Evolutionary conservation across 2,329 filamentous ascomycete species (phyloP), one percentile per base, ranked within the genome.

Genomic region (Colletotrichum filicis): DNA sequence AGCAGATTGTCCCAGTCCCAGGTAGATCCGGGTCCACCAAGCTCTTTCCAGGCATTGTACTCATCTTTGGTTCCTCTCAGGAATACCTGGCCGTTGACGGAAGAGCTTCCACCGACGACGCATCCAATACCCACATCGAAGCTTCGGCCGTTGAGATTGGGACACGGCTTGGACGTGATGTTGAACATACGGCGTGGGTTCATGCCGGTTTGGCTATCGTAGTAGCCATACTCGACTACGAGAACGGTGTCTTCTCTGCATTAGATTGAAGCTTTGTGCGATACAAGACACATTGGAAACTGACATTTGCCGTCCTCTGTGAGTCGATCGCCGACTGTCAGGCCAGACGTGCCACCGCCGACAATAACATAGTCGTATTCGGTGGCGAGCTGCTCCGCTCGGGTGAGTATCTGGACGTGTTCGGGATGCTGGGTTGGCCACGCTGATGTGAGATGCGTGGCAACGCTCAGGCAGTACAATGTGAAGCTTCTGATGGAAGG

Each of bases 21-120:
- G 16, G 78, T 79, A 83, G 84, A 87, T 3, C 83, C 85, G 0
- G 81, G 76, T 52, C 86, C 86, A 0, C 86, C 87, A 1, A 89
- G 76, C 3, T 78, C 77, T 46, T 80, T 80, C 86, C 87, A 88
- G 1, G 80, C 79, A 61, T 87, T 79, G 59, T 86, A 86, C 52
- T 85, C 85, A 0, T 78, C 76, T n/a, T 77, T 76, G 5, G 79
- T 78, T 1, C 82, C 81, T 14, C 82, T 78, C 42, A 81, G 77
- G 75, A 80, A 83, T 32, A 83, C 78, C 75, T 84, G 80, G 14
- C 79, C 80, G 76, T 86, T 86, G 60, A 85, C 75, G 6, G 80
- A 80, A 4, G 80, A 82, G 16, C 82, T 80, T 11, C 85, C 84
- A 22, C 85, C 84, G 52, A 83, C 79, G 16, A 81, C 80, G 32